Evolutionary conservation across 306 rosid species (phyloP).

Genomic region (Gillenia trifoliata): DNA sequence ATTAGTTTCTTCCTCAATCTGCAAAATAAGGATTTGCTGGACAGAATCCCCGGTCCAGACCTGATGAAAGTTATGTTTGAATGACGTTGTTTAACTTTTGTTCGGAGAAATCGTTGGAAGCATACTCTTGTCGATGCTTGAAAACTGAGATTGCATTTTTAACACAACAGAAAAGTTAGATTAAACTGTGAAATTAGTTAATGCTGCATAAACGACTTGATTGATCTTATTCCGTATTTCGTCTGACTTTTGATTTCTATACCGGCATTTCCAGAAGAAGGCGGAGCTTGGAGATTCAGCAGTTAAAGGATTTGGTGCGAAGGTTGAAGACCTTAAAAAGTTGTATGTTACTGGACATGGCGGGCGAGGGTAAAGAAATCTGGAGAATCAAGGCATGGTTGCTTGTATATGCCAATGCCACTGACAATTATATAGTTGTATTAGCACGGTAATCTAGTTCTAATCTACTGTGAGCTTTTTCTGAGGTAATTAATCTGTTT

Average conservation of each 20-base stretch:
- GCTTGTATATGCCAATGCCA: too few species aligned
- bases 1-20: background rate
- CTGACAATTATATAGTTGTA: too few species aligned
- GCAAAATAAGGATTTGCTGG: background rate
- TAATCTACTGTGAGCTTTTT: background rate
- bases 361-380: too few species aligned
- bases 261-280: conserved; percentile 29
- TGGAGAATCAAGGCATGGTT: too few species aligned
- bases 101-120: background rate
- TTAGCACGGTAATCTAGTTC: background rate
- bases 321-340: conserved; percentile 27
- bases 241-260: conserved; percentile 16
- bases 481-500: background rate
- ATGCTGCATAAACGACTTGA: background rate
- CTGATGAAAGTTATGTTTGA: background rate
- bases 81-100: background rate
- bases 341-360: background rate
- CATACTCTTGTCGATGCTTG: background rate
- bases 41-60: background rate
- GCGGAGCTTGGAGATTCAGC: conserved; percentile 51
- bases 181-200: background rate
- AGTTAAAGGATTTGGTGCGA: conserved; percentile 29
- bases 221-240: background rate
- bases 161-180: background rate
- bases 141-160: background rate